Conservation (phyloP, 331 rosid species). For the Cydonia oblonga region DNA sequence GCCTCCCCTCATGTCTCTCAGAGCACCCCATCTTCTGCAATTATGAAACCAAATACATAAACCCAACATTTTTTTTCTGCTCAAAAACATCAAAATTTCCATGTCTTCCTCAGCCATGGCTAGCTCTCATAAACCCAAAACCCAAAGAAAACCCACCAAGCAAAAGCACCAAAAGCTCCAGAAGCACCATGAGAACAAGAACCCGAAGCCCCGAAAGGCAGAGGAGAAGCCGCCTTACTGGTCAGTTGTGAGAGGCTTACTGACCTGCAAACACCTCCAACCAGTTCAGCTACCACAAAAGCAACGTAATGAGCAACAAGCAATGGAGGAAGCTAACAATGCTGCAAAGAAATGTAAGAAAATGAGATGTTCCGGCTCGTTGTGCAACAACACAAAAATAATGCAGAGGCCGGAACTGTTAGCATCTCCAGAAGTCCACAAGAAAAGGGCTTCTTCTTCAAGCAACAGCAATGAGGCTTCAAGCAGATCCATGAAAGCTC, state of each 20-base stretch:
- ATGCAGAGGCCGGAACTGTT: slow-evolving; percentile 49
- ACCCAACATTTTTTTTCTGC: slow-evolving; percentile 12
- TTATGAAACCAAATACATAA: slow-evolving; percentile 3
- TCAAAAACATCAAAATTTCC: not conserved
- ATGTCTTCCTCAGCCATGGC: slow-evolving; percentile 39
- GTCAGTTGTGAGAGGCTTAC: slow-evolving; percentile 65
- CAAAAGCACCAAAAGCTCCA: slow-evolving; percentile 16
- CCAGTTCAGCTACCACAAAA: slow-evolving; percentile 33
- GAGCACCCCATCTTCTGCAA: not conserved
- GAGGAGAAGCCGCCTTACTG: slow-evolving; percentile 69
- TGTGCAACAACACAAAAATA: slow-evolving; percentile 75
- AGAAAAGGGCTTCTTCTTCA: slow-evolving; percentile 36
- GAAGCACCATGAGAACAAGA: slow-evolving; percentile 20
- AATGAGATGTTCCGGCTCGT: slow-evolving; percentile 85
- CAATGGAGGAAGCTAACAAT: slow-evolving; percentile 28
- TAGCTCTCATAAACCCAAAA: slow-evolving; percentile 27
- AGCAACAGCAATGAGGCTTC: slow-evolving; percentile 27
- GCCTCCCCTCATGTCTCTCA: slow-evolving; percentile 1
- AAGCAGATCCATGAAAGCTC: slow-evolving; percentile 59
- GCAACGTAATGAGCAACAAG: slow-evolving; percentile 22
- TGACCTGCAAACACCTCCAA: slow-evolving; percentile 54
- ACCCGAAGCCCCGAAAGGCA: slow-evolving; percentile 39
- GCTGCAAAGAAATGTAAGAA: slow-evolving; percentile 67
- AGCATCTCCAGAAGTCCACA: slow-evolving; percentile 40
- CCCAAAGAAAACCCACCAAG: slow-evolving; percentile 36